A percentile compares a stretch with the other conserved stretches of the same genome.
phyloP scores from a whole-genome alignment of 352 stramenopile species.

The Pythium aristosporum region DNA sequence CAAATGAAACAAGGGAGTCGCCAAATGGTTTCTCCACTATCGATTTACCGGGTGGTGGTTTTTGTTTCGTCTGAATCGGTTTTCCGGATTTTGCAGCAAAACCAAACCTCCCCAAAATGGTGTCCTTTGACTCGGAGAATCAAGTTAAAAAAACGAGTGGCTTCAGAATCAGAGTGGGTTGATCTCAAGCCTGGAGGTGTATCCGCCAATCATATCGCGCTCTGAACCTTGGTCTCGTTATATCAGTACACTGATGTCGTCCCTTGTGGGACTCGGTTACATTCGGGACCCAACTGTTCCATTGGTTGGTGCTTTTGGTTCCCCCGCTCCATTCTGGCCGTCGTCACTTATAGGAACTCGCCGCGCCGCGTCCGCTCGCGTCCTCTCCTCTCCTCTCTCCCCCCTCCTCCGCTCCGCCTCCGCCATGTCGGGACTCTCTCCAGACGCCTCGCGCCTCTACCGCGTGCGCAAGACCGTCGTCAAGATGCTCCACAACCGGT shows the following conservation, averaged over 20 bases:
- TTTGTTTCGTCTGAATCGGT: too few relatives aligned
- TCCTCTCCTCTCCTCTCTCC: not conserved
- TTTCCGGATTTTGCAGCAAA: too few relatives aligned
- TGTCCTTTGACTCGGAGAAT: too few relatives aligned
- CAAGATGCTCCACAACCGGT: constrained; percentile 94
- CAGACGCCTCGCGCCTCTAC: constrained; percentile 88
- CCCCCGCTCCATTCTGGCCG: not conserved
- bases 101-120: too few relatives aligned
- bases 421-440: constrained; percentile 72
- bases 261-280: constrained; percentile 3
- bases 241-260: not conserved
- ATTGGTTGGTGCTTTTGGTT: constrained; percentile 26
- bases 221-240: not conserved
- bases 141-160: too few relatives aligned
- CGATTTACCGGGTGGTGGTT: too few relatives aligned
- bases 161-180: too few relatives aligned
- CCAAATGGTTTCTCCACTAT: too few relatives aligned
- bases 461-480: constrained; percentile 95
- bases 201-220: too few relatives aligned
- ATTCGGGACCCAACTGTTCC: constrained; percentile 24
- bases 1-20: too few relatives aligned
- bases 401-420: not conserved
- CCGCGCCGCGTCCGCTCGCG: not conserved
- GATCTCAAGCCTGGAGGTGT: too few relatives aligned
- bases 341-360: not conserved